Evolutionary conservation across 208 protist species (phyloP).

Genomic region (Trypanosoma scelopori): DNA sequence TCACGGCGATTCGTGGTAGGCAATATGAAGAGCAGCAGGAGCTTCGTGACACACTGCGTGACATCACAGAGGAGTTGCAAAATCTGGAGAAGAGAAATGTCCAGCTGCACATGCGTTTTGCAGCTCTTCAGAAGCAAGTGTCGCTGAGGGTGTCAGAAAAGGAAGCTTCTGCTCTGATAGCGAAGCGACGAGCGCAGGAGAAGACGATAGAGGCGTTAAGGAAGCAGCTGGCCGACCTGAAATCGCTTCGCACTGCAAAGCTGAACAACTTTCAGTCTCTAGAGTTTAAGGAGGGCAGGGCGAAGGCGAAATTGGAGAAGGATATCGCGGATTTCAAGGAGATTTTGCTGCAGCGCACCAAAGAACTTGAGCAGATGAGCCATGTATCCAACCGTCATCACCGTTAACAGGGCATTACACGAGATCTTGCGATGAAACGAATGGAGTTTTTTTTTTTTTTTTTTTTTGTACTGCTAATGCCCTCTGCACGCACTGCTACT

Average conservation of each 20-base stretch:
- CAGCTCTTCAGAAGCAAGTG: conserved; percentile 50
- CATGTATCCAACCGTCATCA: conserved; percentile 12
- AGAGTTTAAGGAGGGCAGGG: conserved; percentile 36
- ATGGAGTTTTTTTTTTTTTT: too few relatives aligned
- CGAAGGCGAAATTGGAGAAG: conserved; percentile 45
- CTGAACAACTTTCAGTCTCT: conserved; percentile 39
- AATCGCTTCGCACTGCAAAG: conserved; percentile 29
- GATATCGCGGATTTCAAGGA: conserved; percentile 49
- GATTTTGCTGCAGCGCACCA: conserved; percentile 44
- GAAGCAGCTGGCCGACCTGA: conserved; percentile 24
- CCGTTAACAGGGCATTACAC: conserved; percentile 1
- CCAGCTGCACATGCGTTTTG: conserved; percentile 57
- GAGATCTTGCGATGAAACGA: neutral
- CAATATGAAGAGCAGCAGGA: conserved; percentile 49
- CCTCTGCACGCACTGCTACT: too few relatives aligned
- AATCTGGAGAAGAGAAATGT: conserved; percentile 47
- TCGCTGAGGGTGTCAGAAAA: conserved; percentile 58
- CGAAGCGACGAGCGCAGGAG: conserved; percentile 39
- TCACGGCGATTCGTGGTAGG: conserved; percentile 37
- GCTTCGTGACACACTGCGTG: conserved; percentile 41
- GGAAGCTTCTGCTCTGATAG: conserved; percentile 38
- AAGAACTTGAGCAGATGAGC: conserved; percentile 58
- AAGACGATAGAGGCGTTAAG: conserved; percentile 24
- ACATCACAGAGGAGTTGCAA: conserved; percentile 52
- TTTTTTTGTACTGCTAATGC: too few relatives aligned